Evolutionary conservation across 768 basidiomycete species (phyloP).

Genomic region (Suillus cothurnatus): DNA sequence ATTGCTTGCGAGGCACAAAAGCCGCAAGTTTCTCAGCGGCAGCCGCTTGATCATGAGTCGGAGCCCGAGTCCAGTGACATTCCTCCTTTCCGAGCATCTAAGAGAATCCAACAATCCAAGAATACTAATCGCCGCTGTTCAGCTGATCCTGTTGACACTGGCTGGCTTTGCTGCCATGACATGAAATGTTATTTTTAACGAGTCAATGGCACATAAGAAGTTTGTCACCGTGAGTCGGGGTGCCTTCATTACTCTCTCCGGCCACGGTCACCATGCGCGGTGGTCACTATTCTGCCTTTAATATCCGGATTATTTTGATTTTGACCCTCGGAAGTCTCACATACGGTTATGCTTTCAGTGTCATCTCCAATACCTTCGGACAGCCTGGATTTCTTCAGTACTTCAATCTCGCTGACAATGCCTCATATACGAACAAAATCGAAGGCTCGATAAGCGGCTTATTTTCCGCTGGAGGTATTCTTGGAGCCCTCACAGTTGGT

Average conservation of each 20-base stretch:
- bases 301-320: slow-evolving; percentile 5
- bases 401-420: slow-evolving; percentile 1
- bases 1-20: not conserved
- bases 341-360: slow-evolving; percentile 8
- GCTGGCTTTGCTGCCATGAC: not conserved
- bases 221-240: not conserved
- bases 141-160: slow-evolving; percentile 3
- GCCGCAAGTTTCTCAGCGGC: not conserved
- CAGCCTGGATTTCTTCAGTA: slow-evolving; percentile 3
- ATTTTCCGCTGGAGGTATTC: slow-evolving; percentile 6
- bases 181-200: not conserved
- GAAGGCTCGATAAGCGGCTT: slow-evolving; percentile 5
- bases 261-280: not conserved
- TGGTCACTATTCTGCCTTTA: slow-evolving; percentile 5
- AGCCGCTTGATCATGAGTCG: no score
- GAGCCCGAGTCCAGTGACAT: not conserved
- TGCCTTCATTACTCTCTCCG: not conserved
- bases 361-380: not conserved
- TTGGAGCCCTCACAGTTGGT: slow-evolving; percentile 6
- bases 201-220: not conserved
- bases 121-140: slow-evolving; percentile 2
- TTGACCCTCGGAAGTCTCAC: slow-evolving; percentile 5
- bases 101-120: not conserved
- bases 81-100: not conserved
- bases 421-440: not conserved